Evolutionary conservation across 345 rosid species (phyloP), one percentile per base, ranked within the genome.

Genomic region (Luvunga scandens): DNA sequence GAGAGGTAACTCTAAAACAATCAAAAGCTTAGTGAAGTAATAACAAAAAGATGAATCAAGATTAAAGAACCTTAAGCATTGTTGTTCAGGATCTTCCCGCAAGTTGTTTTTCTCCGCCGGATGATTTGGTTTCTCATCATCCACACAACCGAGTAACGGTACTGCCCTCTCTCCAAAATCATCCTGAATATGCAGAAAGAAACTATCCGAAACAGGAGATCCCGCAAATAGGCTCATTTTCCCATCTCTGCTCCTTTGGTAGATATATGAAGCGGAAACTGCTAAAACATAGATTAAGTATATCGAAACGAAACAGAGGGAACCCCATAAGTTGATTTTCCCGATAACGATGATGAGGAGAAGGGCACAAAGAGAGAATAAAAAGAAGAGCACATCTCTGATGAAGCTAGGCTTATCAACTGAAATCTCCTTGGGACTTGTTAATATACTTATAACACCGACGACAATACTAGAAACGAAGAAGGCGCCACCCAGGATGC

Each of bases 401-500:
- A 91, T 62, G 82, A 95, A 95, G 72, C 94, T 88, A 7, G 82
- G 81, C 85, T 79, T 85, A 2, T 95, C 99, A 12, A 95, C 67
- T 7, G 84, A 65, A 34, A 95, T 80, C 22, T 84, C 77, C 65
- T 76, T 78, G 2, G 70, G 75, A 67, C 86, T 84, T 4, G 85
- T 83, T 31, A 83, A 71, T 60, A 87, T 78, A 60, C 95, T 80
- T 30, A 96, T 90, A 18, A 92, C 81, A 61, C 99, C 98, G 36
- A 94, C 95, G 39, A 96, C 98, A 66, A 81, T 89, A 68, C 92
- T 82, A 0, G 99, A 88, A 39, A 96, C 89, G 45, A 96, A 92
- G 68, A 92, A 91, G 36, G 97, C 92, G 1, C 97, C 98, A 0
- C 99, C 99, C 13, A 96, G 78, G 36, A 96, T 82, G 24, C 92